Percentiles rank a stretch among this genome's conserved stretches.
These are phyloP conservation scores for Vitis riparia DNA, from an alignment of 164 flowering plant genomes.

Conservation along the genomic window DNA sequence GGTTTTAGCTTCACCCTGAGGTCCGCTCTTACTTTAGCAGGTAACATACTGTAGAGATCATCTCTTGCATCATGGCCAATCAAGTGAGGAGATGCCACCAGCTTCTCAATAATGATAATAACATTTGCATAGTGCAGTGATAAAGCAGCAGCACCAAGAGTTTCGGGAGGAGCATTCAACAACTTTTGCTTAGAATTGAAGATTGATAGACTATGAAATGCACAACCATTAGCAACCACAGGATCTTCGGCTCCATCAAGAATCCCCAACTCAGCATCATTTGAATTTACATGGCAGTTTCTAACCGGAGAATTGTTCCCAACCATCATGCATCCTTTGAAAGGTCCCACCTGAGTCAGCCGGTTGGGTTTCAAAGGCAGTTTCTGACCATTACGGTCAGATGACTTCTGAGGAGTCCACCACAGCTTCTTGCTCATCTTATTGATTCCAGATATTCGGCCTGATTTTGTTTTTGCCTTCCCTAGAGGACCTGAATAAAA, in stretches of 20 bases:
- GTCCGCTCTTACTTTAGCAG: conserved; percentile 54
- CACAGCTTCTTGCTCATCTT: conserved; percentile 30
- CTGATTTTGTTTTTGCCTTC: conserved; percentile 35
- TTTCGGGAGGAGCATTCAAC: conserved; percentile 59
- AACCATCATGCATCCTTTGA: conserved; percentile 54
- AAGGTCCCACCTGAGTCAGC: conserved; percentile 45
- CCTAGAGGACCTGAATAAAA: conserved; percentile 54
- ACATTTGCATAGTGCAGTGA: conserved; percentile 89
- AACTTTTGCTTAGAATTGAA: conserved; percentile 39
- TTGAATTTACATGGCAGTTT: conserved; percentile 22
- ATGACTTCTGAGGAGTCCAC: conserved; percentile 25
- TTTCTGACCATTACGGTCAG: conserved; percentile 20
- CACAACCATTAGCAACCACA: conserved; percentile 9
- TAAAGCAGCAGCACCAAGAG: conserved; percentile 86
- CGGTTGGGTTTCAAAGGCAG: conserved; percentile 27
- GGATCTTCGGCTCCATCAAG: conserved; percentile 21
- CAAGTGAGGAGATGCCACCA: conserved; percentile 82
- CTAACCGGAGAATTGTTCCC: conserved; percentile 34
- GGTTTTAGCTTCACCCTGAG: conserved; percentile 72
- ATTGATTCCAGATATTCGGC: conserved; percentile 36
- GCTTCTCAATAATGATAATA: conserved; percentile 73
- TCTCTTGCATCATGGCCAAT: conserved; percentile 86
- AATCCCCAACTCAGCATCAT: conserved; percentile 31
- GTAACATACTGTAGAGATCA: conserved; percentile 83
- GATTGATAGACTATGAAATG: conserved; percentile 15